Base-by-base conservation (phyloP, 1,284 basidiomycete species). In the Pseudozyma sp. region DNA sequence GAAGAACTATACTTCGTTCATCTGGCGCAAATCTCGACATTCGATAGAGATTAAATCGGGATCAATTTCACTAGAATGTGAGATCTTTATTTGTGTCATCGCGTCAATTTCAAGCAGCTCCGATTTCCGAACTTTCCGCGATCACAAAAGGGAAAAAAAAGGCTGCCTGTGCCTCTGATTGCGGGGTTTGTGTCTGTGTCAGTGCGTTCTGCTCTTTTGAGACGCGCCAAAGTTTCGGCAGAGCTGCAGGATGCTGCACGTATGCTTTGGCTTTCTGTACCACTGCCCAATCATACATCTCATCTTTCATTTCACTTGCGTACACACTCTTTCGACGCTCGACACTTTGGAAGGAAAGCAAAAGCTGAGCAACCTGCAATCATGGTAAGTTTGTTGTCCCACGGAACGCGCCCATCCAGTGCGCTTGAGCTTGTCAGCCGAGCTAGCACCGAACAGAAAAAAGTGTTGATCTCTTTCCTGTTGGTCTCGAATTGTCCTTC, bases 221-320 rank as follows among this genome's bases (percentile, higher is more conserved):
- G 25, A 31, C 25, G 25, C 25, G 25, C 25, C 45, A 62, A 64
- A 49, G 55, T 57, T 64, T 63, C 35, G 25, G 25, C 21, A 21
- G 25, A 31, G 35, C 63, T 65, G 63, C 63, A 65, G 56, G 52
- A 25, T 50, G 42, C 36, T 66, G 63, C 56, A 66, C 25, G n/a
- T 51, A 10, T 36, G 35, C 21, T 10, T 36, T 10, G 16, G 14
- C 35, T 45, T 40, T 11, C 38, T 45, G 19, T 40, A n/a, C 21
- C 31, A 10, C 52, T 40, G 25, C 40, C 42, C 31, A 47, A 42
- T 49, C 18, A 31, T 11, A 16, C 36, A 11, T 9, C 50, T 39
- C 25, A 44, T 25, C 44, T 31, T 31, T 31, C 25, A 6, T 31
- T 31, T 6, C 25, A 31, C 25, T 31, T 31, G 25, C 25, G 25